A percentile compares a stretch with the other conserved stretches of the same genome.
phyloP scores from a whole-genome alignment of 805 yeast species.

The Ogataea allantospora region DNA sequence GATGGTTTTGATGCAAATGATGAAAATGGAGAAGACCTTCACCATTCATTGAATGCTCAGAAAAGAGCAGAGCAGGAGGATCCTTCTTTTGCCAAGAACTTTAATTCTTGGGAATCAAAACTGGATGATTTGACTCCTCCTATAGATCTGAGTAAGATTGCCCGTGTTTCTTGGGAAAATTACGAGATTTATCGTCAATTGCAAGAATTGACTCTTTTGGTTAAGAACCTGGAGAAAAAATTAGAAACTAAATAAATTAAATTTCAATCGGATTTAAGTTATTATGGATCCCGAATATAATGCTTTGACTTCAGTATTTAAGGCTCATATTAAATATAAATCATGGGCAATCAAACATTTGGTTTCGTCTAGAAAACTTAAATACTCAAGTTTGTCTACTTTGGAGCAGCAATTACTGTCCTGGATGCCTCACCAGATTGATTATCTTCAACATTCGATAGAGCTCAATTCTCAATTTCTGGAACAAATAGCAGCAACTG shows the following conservation, averaged over 20 bases:
- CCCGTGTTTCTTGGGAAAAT: constrained; percentile 64
- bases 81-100: constrained; percentile 59
- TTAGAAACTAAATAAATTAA: constrained; percentile 19
- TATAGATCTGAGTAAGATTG: constrained; percentile 49
- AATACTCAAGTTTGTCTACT: constrained; percentile 36
- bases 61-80: constrained; percentile 64
- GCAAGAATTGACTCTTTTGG: constrained; percentile 42
- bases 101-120: constrained; percentile 47
- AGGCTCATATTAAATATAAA: constrained; percentile 35
- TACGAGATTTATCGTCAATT: constrained; percentile 53
- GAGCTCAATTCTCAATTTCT: constrained; percentile 45
- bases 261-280: too few relatives aligned
- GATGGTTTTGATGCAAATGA: constrained; percentile 60
- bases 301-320: constrained; percentile 31
- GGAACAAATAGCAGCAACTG: constrained; percentile 38
- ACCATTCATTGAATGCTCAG: constrained; percentile 48
- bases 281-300: constrained; percentile 26
- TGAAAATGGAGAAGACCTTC: constrained; percentile 31
- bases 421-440: constrained; percentile 48
- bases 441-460: constrained; percentile 42
- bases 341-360: constrained; percentile 34
- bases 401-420: constrained; percentile 45
- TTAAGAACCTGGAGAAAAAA: constrained; percentile 32
- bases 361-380: constrained; percentile 33
- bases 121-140: constrained; percentile 58